Percentiles rank a stretch among this genome's conserved stretches.
phyloP scores from a whole-genome alignment of 768 basidiomycete species.

The Steccherinum ochraceum region DNA sequence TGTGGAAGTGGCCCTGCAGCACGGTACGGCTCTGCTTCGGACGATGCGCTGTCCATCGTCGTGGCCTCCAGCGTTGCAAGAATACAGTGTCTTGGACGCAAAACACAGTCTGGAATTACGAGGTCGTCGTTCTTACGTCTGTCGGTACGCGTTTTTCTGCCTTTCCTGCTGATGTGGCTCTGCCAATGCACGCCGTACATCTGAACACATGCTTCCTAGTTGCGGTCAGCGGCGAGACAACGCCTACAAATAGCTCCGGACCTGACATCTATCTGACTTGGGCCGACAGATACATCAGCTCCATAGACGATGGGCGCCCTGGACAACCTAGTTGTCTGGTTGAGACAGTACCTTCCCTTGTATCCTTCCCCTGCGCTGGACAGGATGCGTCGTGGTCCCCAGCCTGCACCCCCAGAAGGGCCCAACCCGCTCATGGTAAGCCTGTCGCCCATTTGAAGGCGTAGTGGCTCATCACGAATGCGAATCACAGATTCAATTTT shows the following conservation, averaged over 20 bases:
- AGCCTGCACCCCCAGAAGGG: constrained; percentile 25
- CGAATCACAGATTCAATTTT: constrained; percentile 62
- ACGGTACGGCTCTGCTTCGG: too few species aligned
- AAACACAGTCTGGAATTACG: too few species aligned
- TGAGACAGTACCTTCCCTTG: constrained; percentile 6
- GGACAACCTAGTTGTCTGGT: constrained; percentile 4
- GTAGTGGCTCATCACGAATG: constrained; percentile 1
- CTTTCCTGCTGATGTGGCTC: too few species aligned
- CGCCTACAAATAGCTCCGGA: background rate
- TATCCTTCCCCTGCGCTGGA: constrained; percentile 37
- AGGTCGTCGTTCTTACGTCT: too few species aligned
- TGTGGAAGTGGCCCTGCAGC: too few species aligned
- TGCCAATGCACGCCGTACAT: too few species aligned
- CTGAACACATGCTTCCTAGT: background rate
- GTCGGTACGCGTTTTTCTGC: too few species aligned
- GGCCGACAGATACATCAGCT: constrained; percentile 1
- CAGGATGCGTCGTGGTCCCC: constrained; percentile 57
- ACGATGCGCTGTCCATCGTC: too few species aligned
- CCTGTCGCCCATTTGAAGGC: background rate
- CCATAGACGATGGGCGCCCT: constrained; percentile 5
- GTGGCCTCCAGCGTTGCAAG: too few species aligned
- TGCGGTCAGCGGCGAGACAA: background rate
- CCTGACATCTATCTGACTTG: too few species aligned
- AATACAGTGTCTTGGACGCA: too few species aligned
- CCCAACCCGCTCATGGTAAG: constrained; percentile 65